Evolutionary conservation across 2,329 filamentous ascomycete species (phyloP), one percentile per base, ranked within the genome.

Genomic region (Didymella exigua): DNA sequence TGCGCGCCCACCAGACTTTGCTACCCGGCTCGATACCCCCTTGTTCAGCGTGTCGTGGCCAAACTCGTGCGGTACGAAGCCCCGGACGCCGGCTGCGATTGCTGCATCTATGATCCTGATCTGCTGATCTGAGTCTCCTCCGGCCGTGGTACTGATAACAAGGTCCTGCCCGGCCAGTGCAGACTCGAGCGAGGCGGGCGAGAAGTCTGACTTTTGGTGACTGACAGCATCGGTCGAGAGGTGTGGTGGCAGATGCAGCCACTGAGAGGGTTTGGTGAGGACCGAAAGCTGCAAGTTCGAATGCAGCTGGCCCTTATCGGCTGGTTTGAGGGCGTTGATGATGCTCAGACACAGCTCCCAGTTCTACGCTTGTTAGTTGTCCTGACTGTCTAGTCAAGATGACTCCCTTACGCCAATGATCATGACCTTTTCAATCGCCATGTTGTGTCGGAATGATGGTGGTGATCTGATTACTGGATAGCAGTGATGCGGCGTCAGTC

Each of bases 11-110:
- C 53, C 59, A 31, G 61, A 62, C 9, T 69, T 70, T 16, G 70
- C 62, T 10, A 76, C 50, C 8, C 74, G 68, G 13, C 54, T 47
- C 42, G 71, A 68, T 7, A 77, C 60, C 4, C 44, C 41, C 14
- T 51, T 37, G 54, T 76, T 77, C 26, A 73, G 56, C 21, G 69
- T 61, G 45, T 71, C 67, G 31, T 70, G 72, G 37, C 74, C 76
- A 56, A 77, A 80, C 50, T 79, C 78, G 24, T 72, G 67, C 10
- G 78, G 77, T 24, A 80, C 70, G 60, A 78, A 75, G 14, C 75
- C 70, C 40, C 63, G 67, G 3, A 79, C 76, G 8, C 74, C 72
- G 7, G 74, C 75, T 14, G 72, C 67, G 37, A 77, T 58, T 14
- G 73, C 66, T 16, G 77, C 77, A 38, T 78, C 70, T 34, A 79